Conservation (phyloP, 1,284 basidiomycete genomes). For the Singerocomus rubriflavus region DNA sequence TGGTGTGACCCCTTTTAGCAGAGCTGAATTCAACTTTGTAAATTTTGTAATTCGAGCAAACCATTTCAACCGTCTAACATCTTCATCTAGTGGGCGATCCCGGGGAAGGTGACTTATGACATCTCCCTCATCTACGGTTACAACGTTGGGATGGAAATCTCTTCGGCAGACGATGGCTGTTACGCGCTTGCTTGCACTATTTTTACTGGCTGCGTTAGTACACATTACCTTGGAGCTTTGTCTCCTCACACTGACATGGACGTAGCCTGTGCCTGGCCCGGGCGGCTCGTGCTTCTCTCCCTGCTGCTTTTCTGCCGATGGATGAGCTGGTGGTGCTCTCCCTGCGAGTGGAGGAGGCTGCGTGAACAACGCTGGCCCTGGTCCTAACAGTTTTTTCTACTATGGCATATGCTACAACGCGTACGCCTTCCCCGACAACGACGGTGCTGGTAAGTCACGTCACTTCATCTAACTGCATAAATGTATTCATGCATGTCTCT, state of each 20-base stretch:
- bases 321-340: constrained; percentile 28
- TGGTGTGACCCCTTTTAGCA: constrained; percentile 32
- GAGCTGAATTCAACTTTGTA: constrained; percentile 33
- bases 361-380: constrained; percentile 27
- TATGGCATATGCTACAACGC: constrained; percentile 30
- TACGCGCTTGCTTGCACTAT: constrained; percentile 33
- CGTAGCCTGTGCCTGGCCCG: constrained; percentile 32
- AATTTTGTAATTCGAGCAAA: not conserved
- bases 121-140: constrained; percentile 38
- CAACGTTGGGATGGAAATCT: constrained; percentile 37
- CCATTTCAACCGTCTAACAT: not conserved
- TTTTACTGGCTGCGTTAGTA: constrained; percentile 25
- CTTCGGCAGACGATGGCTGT: constrained; percentile 26
- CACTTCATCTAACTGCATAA: not conserved
- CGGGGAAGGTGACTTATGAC: constrained; percentile 35
- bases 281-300: constrained; percentile 26
- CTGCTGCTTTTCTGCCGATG: constrained; percentile 25
- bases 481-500: not conserved
- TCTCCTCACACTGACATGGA: constrained; percentile 1
- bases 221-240: not conserved
- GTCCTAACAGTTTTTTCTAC: constrained; percentile 32
- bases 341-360: constrained; percentile 31
- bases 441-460: constrained; percentile 23
- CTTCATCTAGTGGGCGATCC: constrained; percentile 24
- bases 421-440: constrained; percentile 34